Evolutionary conservation across 352 stramenopile genomes (phyloP).

Genomic region (Globisporangium heterothallicum): DNA sequence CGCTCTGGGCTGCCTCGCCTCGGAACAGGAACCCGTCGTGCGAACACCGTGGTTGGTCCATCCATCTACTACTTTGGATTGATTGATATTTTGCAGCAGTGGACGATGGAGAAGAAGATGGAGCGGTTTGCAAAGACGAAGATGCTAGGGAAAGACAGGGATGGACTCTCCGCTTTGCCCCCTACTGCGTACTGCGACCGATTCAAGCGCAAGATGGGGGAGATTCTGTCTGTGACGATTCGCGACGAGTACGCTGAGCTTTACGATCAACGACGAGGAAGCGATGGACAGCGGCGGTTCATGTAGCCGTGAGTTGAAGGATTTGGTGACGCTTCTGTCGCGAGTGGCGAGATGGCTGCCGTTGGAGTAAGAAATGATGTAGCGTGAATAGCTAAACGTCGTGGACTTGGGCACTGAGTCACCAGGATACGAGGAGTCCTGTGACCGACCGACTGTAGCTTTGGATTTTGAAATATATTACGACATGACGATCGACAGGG

Average conservation of each 20-base stretch:
- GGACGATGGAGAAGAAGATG: constrained; percentile 89
- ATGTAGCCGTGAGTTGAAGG: constrained; percentile 27
- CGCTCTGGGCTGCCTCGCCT: constrained; percentile 39
- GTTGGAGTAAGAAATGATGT: background rate
- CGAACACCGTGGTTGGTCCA: constrained; percentile 83
- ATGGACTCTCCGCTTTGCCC: constrained; percentile 76
- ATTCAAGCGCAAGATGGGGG: constrained; percentile 86
- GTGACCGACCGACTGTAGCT: too few relatives aligned
- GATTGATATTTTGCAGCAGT: constrained; percentile 87
- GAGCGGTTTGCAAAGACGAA: constrained; percentile 87
- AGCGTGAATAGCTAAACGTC: background rate
- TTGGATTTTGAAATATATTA: too few relatives aligned
- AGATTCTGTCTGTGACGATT: constrained; percentile 71
- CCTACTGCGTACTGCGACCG: constrained; percentile 83
- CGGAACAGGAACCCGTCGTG: constrained; percentile 62
- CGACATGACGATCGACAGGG: too few relatives aligned
- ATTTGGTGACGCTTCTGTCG: background rate
- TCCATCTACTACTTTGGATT: constrained; percentile 87
- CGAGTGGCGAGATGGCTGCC: background rate
- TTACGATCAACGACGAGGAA: constrained; percentile 29
- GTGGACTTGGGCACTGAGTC: too few relatives aligned
- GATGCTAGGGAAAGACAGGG: constrained; percentile 69
- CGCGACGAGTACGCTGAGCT: constrained; percentile 57
- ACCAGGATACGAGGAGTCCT: too few relatives aligned
- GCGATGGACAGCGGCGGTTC: constrained; percentile 35